These are phyloP conservation scores for Ramaria sp. DNA, from an alignment of 768 basidiomycete species.

Conservation along the genomic window DNA sequence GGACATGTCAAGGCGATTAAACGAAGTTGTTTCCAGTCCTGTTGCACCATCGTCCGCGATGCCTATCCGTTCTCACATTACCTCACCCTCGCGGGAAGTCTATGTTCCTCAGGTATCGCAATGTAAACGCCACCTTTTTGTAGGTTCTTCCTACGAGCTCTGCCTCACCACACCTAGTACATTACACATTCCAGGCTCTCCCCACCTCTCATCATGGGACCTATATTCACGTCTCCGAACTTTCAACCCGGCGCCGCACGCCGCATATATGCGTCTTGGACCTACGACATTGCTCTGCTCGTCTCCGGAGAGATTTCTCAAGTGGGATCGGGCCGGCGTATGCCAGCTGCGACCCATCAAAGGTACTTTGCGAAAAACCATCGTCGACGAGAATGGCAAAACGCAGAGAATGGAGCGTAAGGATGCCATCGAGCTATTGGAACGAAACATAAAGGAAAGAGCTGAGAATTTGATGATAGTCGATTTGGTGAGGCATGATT, in stretches of 20 bases:
- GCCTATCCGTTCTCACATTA: background rate
- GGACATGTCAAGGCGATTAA: constrained; percentile 11
- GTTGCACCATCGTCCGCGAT: background rate
- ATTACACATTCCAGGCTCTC: constrained; percentile 25
- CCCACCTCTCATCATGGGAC: constrained; percentile 47
- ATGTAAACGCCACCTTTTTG: constrained; percentile 64
- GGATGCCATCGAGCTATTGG: constrained; percentile 52
- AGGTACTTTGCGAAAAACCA: constrained; percentile 72
- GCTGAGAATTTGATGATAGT: constrained; percentile 99
- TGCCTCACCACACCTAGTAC: constrained; percentile 74
- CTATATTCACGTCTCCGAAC: constrained; percentile 61
- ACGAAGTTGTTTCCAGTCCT: constrained; percentile 16
- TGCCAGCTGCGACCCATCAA: constrained; percentile 93
- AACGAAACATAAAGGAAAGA: constrained; percentile 74
- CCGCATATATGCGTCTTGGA: constrained; percentile 67
- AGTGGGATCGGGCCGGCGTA: constrained; percentile 48
- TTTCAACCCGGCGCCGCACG: constrained; percentile 83
- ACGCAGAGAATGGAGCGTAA: constrained; percentile 41
- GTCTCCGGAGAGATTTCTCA: constrained; percentile 88
- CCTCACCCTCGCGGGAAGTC: constrained; percentile 38
- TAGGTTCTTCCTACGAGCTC: constrained; percentile 89
- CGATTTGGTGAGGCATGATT: constrained; percentile 88
- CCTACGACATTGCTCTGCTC: constrained; percentile 75
- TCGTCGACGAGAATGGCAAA: constrained; percentile 18
- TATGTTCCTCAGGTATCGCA: constrained; percentile 62